Percentiles rank a stretch among this genome's conserved stretches.
Evolutionary conservation across 1,284 basidiomycete species (phyloP).

Genomic region (Gomphus sp.): DNA sequence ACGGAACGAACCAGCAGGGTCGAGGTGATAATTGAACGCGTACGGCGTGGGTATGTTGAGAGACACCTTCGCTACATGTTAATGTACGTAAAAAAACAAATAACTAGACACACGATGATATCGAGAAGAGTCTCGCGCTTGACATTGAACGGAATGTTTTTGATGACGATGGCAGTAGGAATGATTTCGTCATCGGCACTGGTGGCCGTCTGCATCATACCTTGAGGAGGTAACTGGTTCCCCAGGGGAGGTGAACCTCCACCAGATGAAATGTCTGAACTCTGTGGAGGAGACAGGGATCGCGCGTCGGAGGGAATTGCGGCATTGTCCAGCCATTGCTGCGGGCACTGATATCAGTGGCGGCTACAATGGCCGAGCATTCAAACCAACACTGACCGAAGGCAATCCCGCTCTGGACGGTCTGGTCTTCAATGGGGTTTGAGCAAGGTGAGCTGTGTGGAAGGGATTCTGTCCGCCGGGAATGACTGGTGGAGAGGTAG

Average conservation of each 20-base stretch:
- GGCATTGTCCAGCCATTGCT: conserved; percentile 74
- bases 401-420: conserved; percentile 58
- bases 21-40: conserved; percentile 98
- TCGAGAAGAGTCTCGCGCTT: conserved; percentile 92
- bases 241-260: conserved; percentile 66
- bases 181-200: conserved; percentile 83
- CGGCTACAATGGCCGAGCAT: conserved; percentile 10
- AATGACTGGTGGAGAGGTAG: conserved; percentile 51
- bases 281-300: conserved; percentile 75
- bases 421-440: conserved; percentile 68
- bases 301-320: conserved; percentile 46
- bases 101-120: conserved; percentile 71
- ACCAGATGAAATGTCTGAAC: conserved; percentile 76
- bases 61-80: conserved; percentile 53
- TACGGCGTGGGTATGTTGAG: conserved; percentile 96
- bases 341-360: conserved; percentile 16
- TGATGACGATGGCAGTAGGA: conserved; percentile 98
- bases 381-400: conserved; percentile 40
- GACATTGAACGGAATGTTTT: conserved; percentile 99
- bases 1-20: conserved; percentile 91
- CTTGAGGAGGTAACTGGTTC: conserved; percentile 44
- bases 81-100: conserved; percentile 9
- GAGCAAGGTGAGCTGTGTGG: conserved; percentile 49
- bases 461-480: conserved; percentile 49
- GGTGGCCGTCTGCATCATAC: conserved; percentile 26